Percentiles rank a stretch among this genome's conserved stretches.
These are phyloP conservation scores for Diaporthe capsici DNA, from an alignment of 2,329 filamentous ascomycete species.

Conservation along the genomic window DNA sequence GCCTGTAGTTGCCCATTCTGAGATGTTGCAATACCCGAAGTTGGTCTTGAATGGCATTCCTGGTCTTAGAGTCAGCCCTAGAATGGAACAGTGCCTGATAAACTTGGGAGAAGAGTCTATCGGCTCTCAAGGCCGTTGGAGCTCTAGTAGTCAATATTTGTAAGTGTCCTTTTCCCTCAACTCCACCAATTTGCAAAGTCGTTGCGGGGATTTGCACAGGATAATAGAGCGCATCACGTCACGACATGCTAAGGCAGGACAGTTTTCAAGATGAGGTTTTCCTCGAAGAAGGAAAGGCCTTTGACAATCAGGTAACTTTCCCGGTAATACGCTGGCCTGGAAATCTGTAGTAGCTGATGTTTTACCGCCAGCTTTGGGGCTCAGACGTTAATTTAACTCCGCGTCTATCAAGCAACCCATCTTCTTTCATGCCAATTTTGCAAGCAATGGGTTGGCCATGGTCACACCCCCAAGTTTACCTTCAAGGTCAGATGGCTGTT, in stretches of 20 bases:
- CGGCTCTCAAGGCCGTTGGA: neutral
- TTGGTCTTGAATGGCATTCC: neutral
- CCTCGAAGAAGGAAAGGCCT: conserved; percentile 12
- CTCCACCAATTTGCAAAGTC: neutral
- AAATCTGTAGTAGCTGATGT: neutral
- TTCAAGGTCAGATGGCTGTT: conserved; percentile 3
- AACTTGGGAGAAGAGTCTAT: neutral
- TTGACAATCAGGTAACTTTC: conserved; percentile 1
- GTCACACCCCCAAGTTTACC: conserved; percentile 1
- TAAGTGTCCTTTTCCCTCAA: neutral
- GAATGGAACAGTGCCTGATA: neutral
- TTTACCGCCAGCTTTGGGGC: neutral
- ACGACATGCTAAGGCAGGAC: neutral
- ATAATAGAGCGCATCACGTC: neutral
- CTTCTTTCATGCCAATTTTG: neutral
- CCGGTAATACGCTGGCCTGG: too few species aligned
- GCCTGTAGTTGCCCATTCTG: neutral
- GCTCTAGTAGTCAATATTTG: neutral
- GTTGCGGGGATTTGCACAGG: neutral
- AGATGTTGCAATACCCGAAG: conserved; percentile 9
- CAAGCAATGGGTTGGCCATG: neutral
- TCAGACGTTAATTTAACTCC: neutral
- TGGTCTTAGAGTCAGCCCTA: neutral
- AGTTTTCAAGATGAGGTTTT: conserved; percentile 18
- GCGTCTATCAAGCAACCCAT: neutral